These are phyloP conservation scores for Rhizopogon salebrosus DNA, from an alignment of 768 basidiomycete species.

Conservation along the genomic window DNA sequence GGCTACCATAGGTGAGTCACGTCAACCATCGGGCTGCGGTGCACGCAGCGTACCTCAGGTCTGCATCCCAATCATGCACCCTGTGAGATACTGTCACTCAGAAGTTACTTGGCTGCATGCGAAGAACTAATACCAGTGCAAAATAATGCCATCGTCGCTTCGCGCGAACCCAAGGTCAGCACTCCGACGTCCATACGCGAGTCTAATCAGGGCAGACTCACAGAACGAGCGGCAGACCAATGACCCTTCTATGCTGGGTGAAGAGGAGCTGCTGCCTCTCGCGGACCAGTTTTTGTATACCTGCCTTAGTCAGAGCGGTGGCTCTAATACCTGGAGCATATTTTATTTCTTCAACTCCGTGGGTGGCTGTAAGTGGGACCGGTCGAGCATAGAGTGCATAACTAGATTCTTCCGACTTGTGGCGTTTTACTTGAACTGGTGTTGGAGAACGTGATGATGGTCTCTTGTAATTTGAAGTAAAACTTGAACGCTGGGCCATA, in stretches of 20 bases:
- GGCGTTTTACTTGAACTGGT: constrained; percentile 12
- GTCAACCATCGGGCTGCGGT: background rate
- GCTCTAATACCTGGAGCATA: constrained; percentile 7
- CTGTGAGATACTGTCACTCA: background rate
- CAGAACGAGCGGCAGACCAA: constrained; percentile 22
- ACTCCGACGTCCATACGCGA: background rate
- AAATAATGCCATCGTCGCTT: constrained; percentile 23
- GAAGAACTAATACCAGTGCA: constrained; percentile 22
- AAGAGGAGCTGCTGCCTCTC: constrained; percentile 16
- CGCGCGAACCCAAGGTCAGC: constrained; percentile 1
- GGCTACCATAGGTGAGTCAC: background rate
- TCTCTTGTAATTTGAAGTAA: constrained; percentile 12
- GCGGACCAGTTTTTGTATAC: constrained; percentile 10
- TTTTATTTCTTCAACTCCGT: constrained; percentile 25
- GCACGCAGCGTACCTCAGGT: background rate
- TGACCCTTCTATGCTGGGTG: constrained; percentile 16
- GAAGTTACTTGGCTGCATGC: background rate
- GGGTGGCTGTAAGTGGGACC: constrained; percentile 15
- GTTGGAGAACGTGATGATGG: constrained; percentile 2
- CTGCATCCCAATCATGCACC: background rate
- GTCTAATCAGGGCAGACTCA: constrained; percentile 7
- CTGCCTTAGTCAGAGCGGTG: constrained; percentile 6
- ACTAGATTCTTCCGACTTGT: constrained; percentile 12
- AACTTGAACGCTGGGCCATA: background rate
- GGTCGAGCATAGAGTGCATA: constrained; percentile 5